A percentile compares a stretch with the other conserved stretches of the same genome.
phyloP scores from a whole-genome alignment of 345 rosid genomes.

The Gossypium stocksii region DNA sequence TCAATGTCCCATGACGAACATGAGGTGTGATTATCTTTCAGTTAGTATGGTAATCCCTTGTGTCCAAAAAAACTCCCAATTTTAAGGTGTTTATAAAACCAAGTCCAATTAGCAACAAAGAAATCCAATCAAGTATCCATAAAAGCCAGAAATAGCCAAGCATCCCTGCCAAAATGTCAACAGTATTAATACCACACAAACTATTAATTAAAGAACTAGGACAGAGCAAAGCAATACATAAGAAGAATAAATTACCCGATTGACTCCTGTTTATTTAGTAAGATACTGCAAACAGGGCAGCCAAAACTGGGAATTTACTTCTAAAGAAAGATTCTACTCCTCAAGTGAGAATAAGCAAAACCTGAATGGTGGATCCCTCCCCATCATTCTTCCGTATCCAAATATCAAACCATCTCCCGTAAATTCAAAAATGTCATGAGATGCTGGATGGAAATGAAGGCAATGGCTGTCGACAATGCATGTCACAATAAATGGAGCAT shows the following conservation, averaged over 20 bases:
- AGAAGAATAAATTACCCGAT: constrained; percentile 38
- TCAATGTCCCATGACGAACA: constrained; percentile 23
- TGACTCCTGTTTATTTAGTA: constrained; percentile 32
- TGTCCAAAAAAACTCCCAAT: constrained; percentile 30
- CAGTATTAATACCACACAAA: constrained; percentile 33
- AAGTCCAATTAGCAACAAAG: constrained; percentile 42
- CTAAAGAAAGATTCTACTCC: constrained; percentile 27
- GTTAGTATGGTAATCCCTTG: constrained; percentile 27
- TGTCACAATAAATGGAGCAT: constrained; percentile 29
- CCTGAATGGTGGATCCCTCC: constrained; percentile 24
- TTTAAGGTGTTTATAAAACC: constrained; percentile 27
- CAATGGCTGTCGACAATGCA: constrained; percentile 25
- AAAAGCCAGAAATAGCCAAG: constrained; percentile 40
- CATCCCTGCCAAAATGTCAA: constrained; percentile 52
- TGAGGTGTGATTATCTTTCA: constrained; percentile 15
- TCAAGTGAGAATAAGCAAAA: constrained; percentile 28
- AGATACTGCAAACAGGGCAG: constrained; percentile 29
- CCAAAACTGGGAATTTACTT: constrained; percentile 26
- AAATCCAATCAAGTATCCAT: constrained; percentile 40
- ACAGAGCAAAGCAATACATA: constrained; percentile 17
- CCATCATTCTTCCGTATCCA: constrained; percentile 28
- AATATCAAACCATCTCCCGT: constrained; percentile 22
- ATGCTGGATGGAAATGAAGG: constrained; percentile 15
- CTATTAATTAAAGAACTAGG: constrained; percentile 22
- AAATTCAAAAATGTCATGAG: constrained; percentile 9